Percentiles rank a stretch among this genome's conserved stretches.
Evolutionary conservation across 2,329 filamentous ascomycete genomes (phyloP).

Genomic region (Phaeosphaeriaceae sp.): DNA sequence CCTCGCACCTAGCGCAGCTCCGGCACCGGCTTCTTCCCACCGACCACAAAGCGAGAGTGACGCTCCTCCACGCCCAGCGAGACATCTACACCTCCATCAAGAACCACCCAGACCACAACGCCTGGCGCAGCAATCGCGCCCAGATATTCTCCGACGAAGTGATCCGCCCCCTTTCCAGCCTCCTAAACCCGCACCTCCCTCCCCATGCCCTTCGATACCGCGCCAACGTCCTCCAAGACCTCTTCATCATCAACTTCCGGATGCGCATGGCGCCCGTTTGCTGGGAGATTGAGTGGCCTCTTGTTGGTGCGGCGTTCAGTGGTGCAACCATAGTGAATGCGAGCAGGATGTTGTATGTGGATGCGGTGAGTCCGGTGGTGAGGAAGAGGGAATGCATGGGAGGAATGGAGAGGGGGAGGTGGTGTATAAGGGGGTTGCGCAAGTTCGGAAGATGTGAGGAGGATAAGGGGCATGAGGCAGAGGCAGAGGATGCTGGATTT

Average conservation of each 20-base stretch:
- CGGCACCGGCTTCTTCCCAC: conserved; percentile 5
- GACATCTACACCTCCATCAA: conserved; percentile 23
- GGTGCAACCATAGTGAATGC: conserved; percentile 23
- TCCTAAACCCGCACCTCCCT: conserved; percentile 8
- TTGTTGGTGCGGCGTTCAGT: conserved; percentile 14
- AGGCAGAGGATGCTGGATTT: too few relatives aligned
- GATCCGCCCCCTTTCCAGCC: neutral
- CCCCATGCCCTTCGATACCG: conserved; percentile 6
- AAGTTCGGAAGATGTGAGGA: conserved; percentile 6
- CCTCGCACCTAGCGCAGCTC: conserved; percentile 9
- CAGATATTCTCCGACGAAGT: conserved; percentile 5
- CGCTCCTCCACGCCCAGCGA: conserved; percentile 16
- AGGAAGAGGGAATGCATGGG: conserved; percentile 13
- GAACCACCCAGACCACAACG: conserved; percentile 6
- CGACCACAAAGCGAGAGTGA: conserved; percentile 10
- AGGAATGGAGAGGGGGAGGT: conserved; percentile 15
- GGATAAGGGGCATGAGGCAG: too few relatives aligned
- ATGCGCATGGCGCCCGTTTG: conserved; percentile 23
- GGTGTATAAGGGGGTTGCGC: conserved; percentile 20
- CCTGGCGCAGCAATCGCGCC: conserved; percentile 17
- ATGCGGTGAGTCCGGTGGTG: conserved; percentile 19
- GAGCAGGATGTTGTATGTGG: conserved; percentile 21
- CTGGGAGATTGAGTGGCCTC: conserved; percentile 24
- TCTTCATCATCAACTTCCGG: conserved; percentile 29
- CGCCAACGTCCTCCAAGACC: conserved; percentile 18